phyloP scores from a whole-genome alignment of 2,329 filamentous ascomycete genomes.

The Tolypocladium tropicale region DNA sequence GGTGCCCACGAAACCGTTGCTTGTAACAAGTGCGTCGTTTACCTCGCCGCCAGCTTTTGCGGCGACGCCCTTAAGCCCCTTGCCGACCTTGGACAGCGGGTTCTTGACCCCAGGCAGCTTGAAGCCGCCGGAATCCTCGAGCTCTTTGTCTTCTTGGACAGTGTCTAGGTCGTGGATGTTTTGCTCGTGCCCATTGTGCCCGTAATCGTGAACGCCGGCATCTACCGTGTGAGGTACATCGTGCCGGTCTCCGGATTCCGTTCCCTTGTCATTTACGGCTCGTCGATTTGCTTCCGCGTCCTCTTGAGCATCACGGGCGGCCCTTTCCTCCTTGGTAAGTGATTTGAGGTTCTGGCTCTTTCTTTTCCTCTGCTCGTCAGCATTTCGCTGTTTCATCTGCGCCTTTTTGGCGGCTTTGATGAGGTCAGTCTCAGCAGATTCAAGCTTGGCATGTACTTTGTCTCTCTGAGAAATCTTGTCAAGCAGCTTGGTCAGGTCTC shows the following conservation, averaged over 20 bases:
- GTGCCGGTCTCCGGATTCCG: constrained; percentile 41
- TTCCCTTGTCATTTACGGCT: constrained; percentile 38
- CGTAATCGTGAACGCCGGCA: constrained; percentile 32
- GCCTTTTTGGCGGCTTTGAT: constrained; percentile 71
- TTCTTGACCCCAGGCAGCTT: constrained; percentile 21
- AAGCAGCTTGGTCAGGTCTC: constrained; percentile 72
- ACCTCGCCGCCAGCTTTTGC: constrained; percentile 37
- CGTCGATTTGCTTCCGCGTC: constrained; percentile 39
- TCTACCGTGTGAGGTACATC: constrained; percentile 41
- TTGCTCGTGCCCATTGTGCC: constrained; percentile 4
- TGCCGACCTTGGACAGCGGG: constrained; percentile 35
- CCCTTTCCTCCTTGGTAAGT: constrained; percentile 39
- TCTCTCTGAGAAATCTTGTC: constrained; percentile 75
- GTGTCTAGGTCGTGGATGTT: neutral
- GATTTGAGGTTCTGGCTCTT: constrained; percentile 37
- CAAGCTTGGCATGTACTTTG: constrained; percentile 59
- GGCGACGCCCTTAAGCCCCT: constrained; percentile 36
- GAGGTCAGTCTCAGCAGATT: constrained; percentile 74
- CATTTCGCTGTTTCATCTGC: constrained; percentile 57
- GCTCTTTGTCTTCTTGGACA: constrained; percentile 10
- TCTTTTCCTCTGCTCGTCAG: constrained; percentile 55
- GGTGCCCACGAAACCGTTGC: constrained; percentile 39
- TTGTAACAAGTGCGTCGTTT: constrained; percentile 41
- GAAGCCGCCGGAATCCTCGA: constrained; percentile 12
- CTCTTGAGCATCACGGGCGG: constrained; percentile 33